A percentile compares a stretch with the other conserved stretches of the same genome.
Conservation (phyloP, 75 land plant species). For the Pinus albicaulis region DNA sequence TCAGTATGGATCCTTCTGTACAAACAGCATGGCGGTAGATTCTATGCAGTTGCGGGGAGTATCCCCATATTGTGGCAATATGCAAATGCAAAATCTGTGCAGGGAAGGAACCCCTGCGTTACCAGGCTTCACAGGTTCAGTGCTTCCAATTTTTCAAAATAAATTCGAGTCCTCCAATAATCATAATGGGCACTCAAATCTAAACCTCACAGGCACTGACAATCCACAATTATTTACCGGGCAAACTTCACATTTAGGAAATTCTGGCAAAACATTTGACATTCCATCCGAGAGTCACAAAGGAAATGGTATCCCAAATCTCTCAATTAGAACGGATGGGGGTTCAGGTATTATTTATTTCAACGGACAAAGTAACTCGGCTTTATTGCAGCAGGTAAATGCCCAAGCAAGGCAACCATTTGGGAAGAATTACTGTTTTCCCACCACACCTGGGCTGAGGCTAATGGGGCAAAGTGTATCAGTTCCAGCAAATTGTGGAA, state of each 20-base stretch:
- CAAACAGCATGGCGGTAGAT: neutral
- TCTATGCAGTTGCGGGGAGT: neutral
- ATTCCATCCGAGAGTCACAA: constrained; percentile 1
- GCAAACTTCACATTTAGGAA: neutral
- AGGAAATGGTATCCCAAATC: neutral
- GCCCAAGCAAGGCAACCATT: constrained; percentile 2
- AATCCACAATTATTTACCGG: neutral
- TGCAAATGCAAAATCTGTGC: neutral
- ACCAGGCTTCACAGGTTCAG: neutral
- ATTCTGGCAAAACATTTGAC: constrained; percentile 1
- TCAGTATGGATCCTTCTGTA: neutral
- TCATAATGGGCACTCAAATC: neutral
- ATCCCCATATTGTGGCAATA: neutral
- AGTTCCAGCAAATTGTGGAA: constrained; percentile 1
- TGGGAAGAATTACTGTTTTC: neutral
- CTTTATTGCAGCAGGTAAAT: constrained; percentile 12
- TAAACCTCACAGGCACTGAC: neutral
- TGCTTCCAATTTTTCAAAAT: neutral
- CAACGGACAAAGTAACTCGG: constrained; percentile 7
- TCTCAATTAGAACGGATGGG: neutral
- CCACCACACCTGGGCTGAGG: neutral
- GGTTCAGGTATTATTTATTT: neutral
- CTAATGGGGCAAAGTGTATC: constrained; percentile 9
- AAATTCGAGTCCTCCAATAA: neutral
- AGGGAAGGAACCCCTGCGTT: neutral